phyloP scores from a whole-genome alignment of 495 filamentous ascomycete genomes.

The Filosporella fistucella region DNA sequence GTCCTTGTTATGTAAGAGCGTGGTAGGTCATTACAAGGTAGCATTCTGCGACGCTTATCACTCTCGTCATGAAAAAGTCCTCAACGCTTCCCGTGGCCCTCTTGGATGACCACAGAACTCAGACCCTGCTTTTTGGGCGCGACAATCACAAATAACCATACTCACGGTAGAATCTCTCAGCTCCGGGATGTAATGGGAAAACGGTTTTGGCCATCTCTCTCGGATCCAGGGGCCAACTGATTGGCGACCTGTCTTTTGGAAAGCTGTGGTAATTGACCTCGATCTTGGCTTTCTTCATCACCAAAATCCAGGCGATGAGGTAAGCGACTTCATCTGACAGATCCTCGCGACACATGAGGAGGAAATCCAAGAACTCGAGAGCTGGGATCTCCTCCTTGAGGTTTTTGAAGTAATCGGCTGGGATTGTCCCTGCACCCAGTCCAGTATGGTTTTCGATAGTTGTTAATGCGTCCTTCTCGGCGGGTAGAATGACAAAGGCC shows the following conservation, averaged over 20 bases:
- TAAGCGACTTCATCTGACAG: slow-evolving; percentile 22
- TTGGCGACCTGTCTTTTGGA: slow-evolving; percentile 12
- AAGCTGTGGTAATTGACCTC: slow-evolving; percentile 19
- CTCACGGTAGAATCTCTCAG: too few relatives aligned
- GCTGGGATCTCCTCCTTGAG: slow-evolving; percentile 11
- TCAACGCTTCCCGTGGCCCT: too few relatives aligned
- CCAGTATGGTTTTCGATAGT: too few relatives aligned
- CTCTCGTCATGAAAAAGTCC: too few relatives aligned
- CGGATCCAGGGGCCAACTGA: slow-evolving; percentile 20
- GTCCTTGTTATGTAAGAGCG: too few relatives aligned
- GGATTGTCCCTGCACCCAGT: neutral
- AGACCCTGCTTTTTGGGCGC: too few relatives aligned
- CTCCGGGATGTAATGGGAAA: too few relatives aligned
- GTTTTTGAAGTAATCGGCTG: slow-evolving; percentile 10
- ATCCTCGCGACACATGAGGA: slow-evolving; percentile 19
- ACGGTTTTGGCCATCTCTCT: slow-evolving; percentile 15
- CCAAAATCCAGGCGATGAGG: slow-evolving; percentile 20
- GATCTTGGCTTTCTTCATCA: slow-evolving; percentile 10
- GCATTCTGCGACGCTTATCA: too few relatives aligned
- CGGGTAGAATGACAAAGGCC: slow-evolving; percentile 8
- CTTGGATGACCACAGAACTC: too few relatives aligned
- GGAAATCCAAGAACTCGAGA: slow-evolving; percentile 23
- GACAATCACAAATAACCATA: too few relatives aligned
- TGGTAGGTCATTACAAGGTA: too few relatives aligned
- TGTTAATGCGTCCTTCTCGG: slow-evolving; percentile 9